phyloP scores from a whole-genome alignment of 2,329 filamentous ascomycete species.

The Colletotrichum sp. region DNA sequence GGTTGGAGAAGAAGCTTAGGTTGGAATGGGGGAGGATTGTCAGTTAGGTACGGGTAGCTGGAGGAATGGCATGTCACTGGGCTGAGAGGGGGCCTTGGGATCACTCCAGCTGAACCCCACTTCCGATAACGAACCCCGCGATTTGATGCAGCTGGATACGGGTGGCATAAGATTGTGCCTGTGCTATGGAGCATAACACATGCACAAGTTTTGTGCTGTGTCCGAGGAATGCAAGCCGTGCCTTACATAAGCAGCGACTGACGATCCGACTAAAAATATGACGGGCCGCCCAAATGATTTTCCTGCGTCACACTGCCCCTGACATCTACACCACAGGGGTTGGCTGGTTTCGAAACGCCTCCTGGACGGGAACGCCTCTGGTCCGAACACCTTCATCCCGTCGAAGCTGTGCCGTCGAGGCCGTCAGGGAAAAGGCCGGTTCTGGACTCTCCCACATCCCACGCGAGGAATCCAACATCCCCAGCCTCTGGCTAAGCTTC shows the following conservation, averaged over 20 bases:
- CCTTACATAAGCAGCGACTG: not conserved
- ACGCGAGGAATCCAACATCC: not conserved
- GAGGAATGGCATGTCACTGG: not conserved
- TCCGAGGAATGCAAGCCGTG: not conserved
- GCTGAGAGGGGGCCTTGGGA: not conserved
- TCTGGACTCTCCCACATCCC: not conserved
- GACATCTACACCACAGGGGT: slow-evolving; percentile 1
- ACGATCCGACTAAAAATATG: not conserved
- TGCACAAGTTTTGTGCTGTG: not conserved
- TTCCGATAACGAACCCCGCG: slow-evolving; percentile 15
- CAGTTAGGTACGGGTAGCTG: not conserved
- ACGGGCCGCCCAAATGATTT: slow-evolving; percentile 7
- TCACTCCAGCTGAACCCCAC: slow-evolving; percentile 1
- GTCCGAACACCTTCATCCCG: slow-evolving; percentile 15
- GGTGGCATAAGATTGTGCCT: not conserved
- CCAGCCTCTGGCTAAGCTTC: slow-evolving; percentile 5
- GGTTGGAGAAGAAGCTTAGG: not conserved
- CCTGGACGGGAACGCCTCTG: slow-evolving; percentile 12
- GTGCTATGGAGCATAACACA: not conserved
- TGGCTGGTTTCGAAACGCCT: slow-evolving; percentile 15
- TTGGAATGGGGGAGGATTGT: not conserved
- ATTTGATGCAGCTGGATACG: not conserved
- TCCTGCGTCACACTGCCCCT: not conserved
- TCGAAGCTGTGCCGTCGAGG: not conserved
- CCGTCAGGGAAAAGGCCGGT: not conserved